Conservation (phyloP, 108 stramenopile species). For the Nitzschia sp. region DNA sequence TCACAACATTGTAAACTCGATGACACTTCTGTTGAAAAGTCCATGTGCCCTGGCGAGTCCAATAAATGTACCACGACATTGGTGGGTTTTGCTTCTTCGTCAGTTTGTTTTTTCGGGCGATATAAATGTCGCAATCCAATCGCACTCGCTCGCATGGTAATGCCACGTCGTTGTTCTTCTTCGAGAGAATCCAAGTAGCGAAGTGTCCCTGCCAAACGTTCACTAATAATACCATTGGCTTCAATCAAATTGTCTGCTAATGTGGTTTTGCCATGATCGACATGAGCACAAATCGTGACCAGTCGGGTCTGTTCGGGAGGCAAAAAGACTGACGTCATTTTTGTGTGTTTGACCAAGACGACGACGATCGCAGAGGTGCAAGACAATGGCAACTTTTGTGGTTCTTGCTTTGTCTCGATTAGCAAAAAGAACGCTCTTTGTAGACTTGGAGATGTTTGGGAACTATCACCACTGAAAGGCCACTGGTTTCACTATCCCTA, state of each 20-base stretch:
- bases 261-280: conserved; percentile 99
- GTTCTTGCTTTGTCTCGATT: no score
- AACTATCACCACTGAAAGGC: no score
- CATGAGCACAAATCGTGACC: conserved; percentile 98
- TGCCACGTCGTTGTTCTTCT: conserved; percentile 97
- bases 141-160: conserved; percentile 95
- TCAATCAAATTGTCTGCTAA: conserved; percentile 93
- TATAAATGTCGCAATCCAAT: conserved; percentile 83
- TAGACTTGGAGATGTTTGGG: no score
- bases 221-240: conserved; percentile 84
- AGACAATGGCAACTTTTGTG: no score
- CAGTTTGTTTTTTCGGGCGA: conserved; percentile 13
- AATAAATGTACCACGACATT: conserved; percentile 91
- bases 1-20: conserved; percentile 94
- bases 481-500: no score
- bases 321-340: conserved; percentile 62
- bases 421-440: no score
- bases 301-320: conserved; percentile 83
- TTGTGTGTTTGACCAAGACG: no score
- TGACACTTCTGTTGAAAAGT: conserved; percentile 94
- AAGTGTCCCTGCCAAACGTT: conserved; percentile 83
- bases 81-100: conserved; percentile 28
- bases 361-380: no score
- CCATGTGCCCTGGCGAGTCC: conserved; percentile 98
- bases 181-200: conserved; percentile 85